Evolutionary conservation across 2,329 filamentous ascomycete species (phyloP).

Genomic region (Acrocalymma vagum): DNA sequence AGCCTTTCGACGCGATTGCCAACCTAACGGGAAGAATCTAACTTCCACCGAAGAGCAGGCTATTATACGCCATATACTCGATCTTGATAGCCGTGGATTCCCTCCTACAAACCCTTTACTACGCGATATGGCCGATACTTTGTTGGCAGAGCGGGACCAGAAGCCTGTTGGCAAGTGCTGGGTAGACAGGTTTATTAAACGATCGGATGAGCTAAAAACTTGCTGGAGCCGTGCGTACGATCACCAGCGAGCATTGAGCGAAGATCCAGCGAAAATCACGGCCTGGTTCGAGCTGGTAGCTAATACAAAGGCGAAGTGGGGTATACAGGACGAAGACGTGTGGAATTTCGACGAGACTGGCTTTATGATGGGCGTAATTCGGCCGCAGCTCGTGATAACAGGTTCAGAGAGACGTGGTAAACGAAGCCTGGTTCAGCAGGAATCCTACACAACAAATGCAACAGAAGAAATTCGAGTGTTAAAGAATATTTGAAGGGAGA

Average conservation of each 20-base stretch:
- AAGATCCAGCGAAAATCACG: constrained; percentile 14
- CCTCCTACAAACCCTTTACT: constrained; percentile 14
- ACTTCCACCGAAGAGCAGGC: constrained; percentile 19
- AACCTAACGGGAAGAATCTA: constrained; percentile 12
- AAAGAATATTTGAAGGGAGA: too few species aligned
- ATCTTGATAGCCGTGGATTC: constrained; percentile 21
- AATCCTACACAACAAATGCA: too few species aligned
- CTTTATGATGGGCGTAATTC: constrained; percentile 43
- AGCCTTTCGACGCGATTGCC: background rate
- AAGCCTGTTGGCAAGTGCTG: constrained; percentile 17
- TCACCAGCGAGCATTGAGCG: constrained; percentile 7
- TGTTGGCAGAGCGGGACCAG: constrained; percentile 15
- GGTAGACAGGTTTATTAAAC: constrained; percentile 18
- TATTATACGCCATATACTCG: constrained; percentile 21
- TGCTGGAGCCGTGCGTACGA: constrained; percentile 22
- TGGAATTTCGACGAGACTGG: constrained; percentile 38
- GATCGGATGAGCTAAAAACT: constrained; percentile 19
- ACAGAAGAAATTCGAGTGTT: too few species aligned
- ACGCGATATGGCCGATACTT: constrained; percentile 28
- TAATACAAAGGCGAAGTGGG: constrained; percentile 10
- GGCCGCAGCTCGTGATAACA: constrained; percentile 32
- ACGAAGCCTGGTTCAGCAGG: constrained; percentile 20
- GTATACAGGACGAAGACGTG: constrained; percentile 18
- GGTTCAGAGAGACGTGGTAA: constrained; percentile 20
- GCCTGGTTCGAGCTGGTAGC: constrained; percentile 17